phyloP scores from a whole-genome alignment of 2,329 filamentous ascomycete species.

The Aureobasidium lini region DNA sequence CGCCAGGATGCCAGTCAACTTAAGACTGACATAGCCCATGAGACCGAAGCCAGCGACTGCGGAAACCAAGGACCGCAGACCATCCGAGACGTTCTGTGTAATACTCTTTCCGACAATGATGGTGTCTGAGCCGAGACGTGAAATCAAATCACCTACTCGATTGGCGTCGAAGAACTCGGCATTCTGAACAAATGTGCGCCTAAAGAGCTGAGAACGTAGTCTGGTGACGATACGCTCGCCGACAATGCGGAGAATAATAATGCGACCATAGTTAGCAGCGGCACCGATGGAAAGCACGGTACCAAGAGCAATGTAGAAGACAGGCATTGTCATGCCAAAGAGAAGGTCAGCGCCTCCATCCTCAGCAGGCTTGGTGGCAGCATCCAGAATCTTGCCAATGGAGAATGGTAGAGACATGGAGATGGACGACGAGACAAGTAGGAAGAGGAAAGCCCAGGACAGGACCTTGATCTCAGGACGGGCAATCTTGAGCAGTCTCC shows the following conservation, averaged over 20 bases:
- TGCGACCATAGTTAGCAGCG: conserved; percentile 84
- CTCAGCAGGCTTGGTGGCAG: conserved; percentile 66
- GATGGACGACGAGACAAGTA: conserved; percentile 83
- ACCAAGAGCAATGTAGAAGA: conserved; percentile 79
- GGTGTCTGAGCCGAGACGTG: conserved; percentile 88
- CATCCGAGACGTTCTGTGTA: conserved; percentile 94
- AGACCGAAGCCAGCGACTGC: conserved; percentile 81
- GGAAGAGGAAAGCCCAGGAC: conserved; percentile 70
- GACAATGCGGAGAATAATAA: conserved; percentile 86
- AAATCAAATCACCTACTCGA: conserved; percentile 91
- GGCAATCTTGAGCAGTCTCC: conserved; percentile 82
- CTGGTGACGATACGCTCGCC: conserved; percentile 91
- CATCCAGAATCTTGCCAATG: conserved; percentile 89
- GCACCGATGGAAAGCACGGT: conserved; percentile 73
- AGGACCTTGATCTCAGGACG: conserved; percentile 75
- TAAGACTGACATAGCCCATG: conserved; percentile 93
- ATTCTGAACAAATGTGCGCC: conserved; percentile 90
- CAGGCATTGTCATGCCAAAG: conserved; percentile 75
- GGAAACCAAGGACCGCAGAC: conserved; percentile 82
- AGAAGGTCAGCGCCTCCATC: conserved; percentile 62
- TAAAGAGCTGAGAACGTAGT: conserved; percentile 81
- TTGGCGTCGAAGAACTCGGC: conserved; percentile 99
- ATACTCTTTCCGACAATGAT: conserved; percentile 98
- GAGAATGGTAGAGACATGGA: conserved; percentile 97
- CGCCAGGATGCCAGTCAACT: conserved; percentile 78